phyloP scores from a whole-genome alignment of 2,329 filamentous ascomycete species.

The Cladosporium sp. region DNA sequence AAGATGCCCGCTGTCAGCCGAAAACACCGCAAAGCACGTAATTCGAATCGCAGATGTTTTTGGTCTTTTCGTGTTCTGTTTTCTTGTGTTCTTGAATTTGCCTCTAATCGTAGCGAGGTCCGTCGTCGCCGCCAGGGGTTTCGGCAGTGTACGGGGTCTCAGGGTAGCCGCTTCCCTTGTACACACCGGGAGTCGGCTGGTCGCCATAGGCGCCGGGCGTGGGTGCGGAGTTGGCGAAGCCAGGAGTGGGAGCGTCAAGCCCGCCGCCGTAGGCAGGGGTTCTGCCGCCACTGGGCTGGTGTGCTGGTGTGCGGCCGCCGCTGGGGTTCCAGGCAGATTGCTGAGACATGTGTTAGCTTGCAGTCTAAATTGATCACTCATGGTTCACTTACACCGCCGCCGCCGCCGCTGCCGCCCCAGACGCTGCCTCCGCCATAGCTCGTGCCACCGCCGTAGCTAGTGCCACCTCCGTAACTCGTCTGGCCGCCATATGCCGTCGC shows the following conservation, averaged over 20 bases:
- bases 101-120: slow-evolving; percentile 35
- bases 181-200: slow-evolving; percentile 34
- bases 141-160: slow-evolving; percentile 52
- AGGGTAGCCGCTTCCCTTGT: slow-evolving; percentile 39
- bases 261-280: slow-evolving; percentile 60
- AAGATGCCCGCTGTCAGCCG: background rate
- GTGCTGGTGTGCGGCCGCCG: slow-evolving; percentile 48
- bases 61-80: background rate
- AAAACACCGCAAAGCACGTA: background rate
- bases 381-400: slow-evolving; percentile 20
- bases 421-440: slow-evolving; percentile 28
- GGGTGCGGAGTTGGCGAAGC: slow-evolving; percentile 35
- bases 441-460: slow-evolving; percentile 43
- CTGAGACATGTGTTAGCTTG: slow-evolving; percentile 17
- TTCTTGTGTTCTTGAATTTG: background rate
- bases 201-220: slow-evolving; percentile 34
- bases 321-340: slow-evolving; percentile 33
- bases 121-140: slow-evolving; percentile 45
- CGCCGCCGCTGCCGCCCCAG: slow-evolving; percentile 23
- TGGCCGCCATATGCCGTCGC: slow-evolving; percentile 41
- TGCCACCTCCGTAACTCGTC: slow-evolving; percentile 60
- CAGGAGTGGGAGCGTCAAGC: slow-evolving; percentile 59
- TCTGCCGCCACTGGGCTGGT: slow-evolving; percentile 55
- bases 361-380: slow-evolving; percentile 26
- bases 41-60: background rate